Percentiles rank a stretch among this genome's conserved stretches.
Conservation (phyloP, 257 asterid genomes). For the Capsicum pubescens region DNA sequence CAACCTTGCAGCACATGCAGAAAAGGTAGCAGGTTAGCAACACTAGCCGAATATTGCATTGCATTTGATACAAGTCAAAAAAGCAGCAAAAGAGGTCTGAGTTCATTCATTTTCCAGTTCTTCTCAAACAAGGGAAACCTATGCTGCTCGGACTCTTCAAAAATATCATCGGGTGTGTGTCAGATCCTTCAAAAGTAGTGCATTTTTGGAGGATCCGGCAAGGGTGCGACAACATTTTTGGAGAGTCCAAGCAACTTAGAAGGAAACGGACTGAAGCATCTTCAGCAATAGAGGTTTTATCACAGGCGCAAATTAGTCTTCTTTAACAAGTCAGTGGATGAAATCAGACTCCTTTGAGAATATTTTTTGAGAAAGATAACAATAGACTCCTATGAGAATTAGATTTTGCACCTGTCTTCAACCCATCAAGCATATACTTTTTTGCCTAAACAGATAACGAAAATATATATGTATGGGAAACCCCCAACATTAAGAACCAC, state of each 20-base stretch:
- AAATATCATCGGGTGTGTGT: no score
- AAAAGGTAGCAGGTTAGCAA: constrained; percentile 25
- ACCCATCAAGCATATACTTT: neutral
- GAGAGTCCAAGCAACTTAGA: no score
- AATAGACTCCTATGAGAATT: neutral
- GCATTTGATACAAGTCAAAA: neutral
- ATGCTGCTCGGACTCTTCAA: no score
- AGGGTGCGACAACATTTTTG: no score
- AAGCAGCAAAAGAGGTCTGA: neutral
- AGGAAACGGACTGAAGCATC: neutral
- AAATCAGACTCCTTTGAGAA: neutral
- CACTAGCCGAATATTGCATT: neutral
- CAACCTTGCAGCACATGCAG: constrained; percentile 61
- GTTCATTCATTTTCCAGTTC: constrained; percentile 15
- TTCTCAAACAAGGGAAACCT: neutral
- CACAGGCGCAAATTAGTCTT: neutral
- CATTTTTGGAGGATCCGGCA: no score
- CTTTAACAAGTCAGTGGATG: neutral
- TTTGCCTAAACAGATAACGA: neutral
- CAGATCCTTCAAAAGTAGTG: no score
- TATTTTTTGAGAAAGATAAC: neutral
- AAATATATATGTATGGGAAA: neutral
- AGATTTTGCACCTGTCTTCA: neutral
- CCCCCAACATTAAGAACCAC: neutral
- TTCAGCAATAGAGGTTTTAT: constrained; percentile 1